A percentile compares a stretch with the other conserved stretches of the same genome.
phyloP scores from a whole-genome alignment of 2,329 filamentous ascomycete genomes.

The Penicillium sp. region DNA sequence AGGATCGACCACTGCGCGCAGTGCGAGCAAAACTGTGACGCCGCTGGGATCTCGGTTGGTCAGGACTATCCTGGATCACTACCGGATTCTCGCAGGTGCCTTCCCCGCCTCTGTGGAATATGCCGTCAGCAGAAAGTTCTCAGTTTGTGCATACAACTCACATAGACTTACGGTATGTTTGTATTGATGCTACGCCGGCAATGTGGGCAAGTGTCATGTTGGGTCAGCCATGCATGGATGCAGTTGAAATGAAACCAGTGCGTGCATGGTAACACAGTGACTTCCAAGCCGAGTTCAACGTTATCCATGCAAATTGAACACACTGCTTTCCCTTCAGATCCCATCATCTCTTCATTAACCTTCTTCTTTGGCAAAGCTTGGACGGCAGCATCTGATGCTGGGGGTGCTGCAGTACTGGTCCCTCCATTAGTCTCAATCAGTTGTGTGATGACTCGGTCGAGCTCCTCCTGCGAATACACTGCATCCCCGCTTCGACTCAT shows the following conservation, averaged over 20 bases:
- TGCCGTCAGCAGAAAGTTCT: slow-evolving; percentile 11
- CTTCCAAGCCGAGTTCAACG: slow-evolving; percentile 69
- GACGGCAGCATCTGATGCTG: slow-evolving; percentile 75
- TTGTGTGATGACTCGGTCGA: slow-evolving; percentile 83
- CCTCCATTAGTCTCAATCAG: slow-evolving; percentile 75
- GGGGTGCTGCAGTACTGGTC: slow-evolving; percentile 74
- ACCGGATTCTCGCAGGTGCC: slow-evolving; percentile 24
- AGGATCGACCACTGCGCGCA: slow-evolving; percentile 18
- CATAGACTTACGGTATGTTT: slow-evolving; percentile 25
- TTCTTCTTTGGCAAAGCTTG: slow-evolving; percentile 68
- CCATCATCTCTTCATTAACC: slow-evolving; percentile 69
- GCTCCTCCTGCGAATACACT: slow-evolving; percentile 84
- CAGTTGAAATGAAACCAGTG: slow-evolving; percentile 93
- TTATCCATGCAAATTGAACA: slow-evolving; percentile 96
- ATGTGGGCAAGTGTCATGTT: slow-evolving; percentile 87
- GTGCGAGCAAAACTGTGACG: slow-evolving; percentile 13
- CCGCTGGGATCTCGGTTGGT: slow-evolving; percentile 6
- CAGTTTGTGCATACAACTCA: neutral
- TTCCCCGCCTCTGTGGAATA: slow-evolving; percentile 18
- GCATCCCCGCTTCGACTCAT: slow-evolving; percentile 66
- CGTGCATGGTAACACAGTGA: slow-evolving; percentile 76
- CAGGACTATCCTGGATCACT: slow-evolving; percentile 19
- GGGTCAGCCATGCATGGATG: slow-evolving; percentile 76
- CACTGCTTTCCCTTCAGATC: slow-evolving; percentile 66
- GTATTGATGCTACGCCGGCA: slow-evolving; percentile 44